A percentile compares a stretch with the other conserved stretches of the same genome.
Evolutionary conservation across 2,329 filamentous ascomycete species (phyloP).

Genomic region (Talaromyces sp.): DNA sequence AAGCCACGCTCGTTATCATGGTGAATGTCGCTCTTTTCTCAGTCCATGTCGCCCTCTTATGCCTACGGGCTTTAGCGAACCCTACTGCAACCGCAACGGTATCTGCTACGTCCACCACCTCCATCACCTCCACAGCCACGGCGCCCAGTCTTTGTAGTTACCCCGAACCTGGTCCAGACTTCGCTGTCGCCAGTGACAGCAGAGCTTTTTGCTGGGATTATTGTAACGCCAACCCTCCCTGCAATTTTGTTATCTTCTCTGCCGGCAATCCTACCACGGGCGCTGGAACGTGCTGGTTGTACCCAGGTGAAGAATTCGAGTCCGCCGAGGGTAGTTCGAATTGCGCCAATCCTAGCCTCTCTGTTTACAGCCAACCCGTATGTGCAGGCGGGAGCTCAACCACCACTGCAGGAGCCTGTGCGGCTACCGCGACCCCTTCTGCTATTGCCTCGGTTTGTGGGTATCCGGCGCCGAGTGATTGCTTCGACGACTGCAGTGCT

Average conservation of each 20-base stretch:
- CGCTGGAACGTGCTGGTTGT: not conserved
- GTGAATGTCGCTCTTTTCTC: not conserved
- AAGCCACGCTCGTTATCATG: not conserved
- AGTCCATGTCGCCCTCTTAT: not conserved
- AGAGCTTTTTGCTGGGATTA: conserved; percentile 28
- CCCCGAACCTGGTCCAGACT: conserved; percentile 21
- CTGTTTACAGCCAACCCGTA: not conserved
- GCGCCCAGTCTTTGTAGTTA: conserved; percentile 29
- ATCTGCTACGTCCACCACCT: conserved; percentile 18
- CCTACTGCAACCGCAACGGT: not conserved
- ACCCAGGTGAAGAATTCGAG: not conserved
- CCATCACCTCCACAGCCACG: conserved; percentile 23
- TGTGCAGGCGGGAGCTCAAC: not conserved
- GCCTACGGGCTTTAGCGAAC: not conserved
- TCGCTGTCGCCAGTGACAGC: conserved; percentile 26
- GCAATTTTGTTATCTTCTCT: conserved; percentile 31
- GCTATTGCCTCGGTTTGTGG: conserved; percentile 30
- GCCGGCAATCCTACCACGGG: conserved; percentile 18
- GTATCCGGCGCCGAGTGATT: conserved; percentile 29
- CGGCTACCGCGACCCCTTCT: conserved; percentile 29
- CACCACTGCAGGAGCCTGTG: conserved; percentile 20
- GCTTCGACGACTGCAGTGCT: conserved; percentile 22
- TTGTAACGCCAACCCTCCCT: conserved; percentile 30
- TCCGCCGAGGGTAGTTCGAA: not conserved
- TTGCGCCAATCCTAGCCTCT: not conserved